phyloP scores from a whole-genome alignment of 169 alveolate species.

The Cryptosporidium ubiquitum region DNA sequence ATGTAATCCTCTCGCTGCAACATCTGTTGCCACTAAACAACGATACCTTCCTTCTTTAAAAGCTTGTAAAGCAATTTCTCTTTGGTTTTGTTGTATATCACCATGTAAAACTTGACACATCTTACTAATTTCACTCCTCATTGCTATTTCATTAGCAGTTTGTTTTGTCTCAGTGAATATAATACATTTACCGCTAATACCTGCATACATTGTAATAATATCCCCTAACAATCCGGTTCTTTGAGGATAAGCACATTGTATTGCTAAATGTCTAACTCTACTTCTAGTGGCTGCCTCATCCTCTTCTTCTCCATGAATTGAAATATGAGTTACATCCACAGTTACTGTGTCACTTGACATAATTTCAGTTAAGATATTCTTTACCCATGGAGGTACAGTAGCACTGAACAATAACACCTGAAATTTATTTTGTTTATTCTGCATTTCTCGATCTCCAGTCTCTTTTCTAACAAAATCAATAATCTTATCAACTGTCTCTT shows the following conservation, averaged over 20 bases:
- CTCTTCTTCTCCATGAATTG: constrained; percentile 84
- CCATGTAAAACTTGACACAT: constrained; percentile 90
- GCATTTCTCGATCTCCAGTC: constrained; percentile 35
- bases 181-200: constrained; percentile 79
- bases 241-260: constrained; percentile 85
- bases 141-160: constrained; percentile 87
- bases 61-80: constrained; percentile 88
- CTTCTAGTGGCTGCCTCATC: constrained; percentile 83
- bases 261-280: constrained; percentile 87
- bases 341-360: constrained; percentile 74
- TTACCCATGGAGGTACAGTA: constrained; percentile 91
- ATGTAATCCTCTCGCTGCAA: constrained; percentile 93
- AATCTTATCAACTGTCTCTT: constrained; percentile 86
- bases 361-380: constrained; percentile 80
- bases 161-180: constrained; percentile 91
- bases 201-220: constrained; percentile 85
- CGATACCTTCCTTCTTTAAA: constrained; percentile 86
- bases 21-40: constrained; percentile 91
- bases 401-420: constrained; percentile 91
- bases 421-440: constrained; percentile 52
- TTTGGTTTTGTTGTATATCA: constrained; percentile 89
- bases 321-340: constrained; percentile 78
- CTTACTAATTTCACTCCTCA: constrained; percentile 82
- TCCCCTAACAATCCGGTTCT: constrained; percentile 88
- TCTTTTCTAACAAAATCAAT: constrained; percentile 79